Base-by-base conservation (phyloP, 169 alveolate species). In the Eimeria tenella region DNA sequence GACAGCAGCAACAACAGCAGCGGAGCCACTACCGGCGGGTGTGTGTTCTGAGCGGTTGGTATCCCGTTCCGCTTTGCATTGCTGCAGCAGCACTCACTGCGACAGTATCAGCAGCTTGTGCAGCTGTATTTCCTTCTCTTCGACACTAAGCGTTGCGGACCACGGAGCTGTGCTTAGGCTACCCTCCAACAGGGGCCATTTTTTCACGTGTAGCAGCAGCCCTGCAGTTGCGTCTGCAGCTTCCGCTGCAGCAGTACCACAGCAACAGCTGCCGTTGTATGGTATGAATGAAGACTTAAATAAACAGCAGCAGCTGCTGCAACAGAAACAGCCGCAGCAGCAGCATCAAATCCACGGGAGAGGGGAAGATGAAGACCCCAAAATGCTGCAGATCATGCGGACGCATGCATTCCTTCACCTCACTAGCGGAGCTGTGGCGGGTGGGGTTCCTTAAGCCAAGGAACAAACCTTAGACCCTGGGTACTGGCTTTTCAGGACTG, bases 341-440 rank as follows among this genome's bases (percentile, higher is more conserved):
- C 79, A 68, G 4, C 50, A 68, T 13, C 92, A 84, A 84, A 83
- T 65, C 8, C 25, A 50, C 23, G 71, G 68, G 68, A 21, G 21
- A 5, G 23, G 17, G 56, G 84, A 70, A 17, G 74, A 68, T 11
- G 84, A 70, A 25, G 93, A 86, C n/a, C 93, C 93, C 23, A 68
- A 23, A 58, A 86, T 86, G 93, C 49, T 68, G 82, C 83, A 68
- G 56, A 55, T 86, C 13, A 63, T 68, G 93, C 93, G 84, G 70
- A 63, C 93, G 23, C 93, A 81, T 62, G 95, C 95, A 8, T 77
- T 77, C 10, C 53, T 93, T 9, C 95, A 93, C 21, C 94, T 93
- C 81, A 86, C 95, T 25, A 93, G 95, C 68, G 95, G 95, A 11
- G 95, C 95, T 9, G 81, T 93, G 5, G 95, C 95, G 58, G 95